Percentiles rank a stretch among this genome's conserved stretches.
These are phyloP conservation scores for Micromonas pusilla DNA, from an alignment of 139 green algal genomes.

Conservation along the genomic window DNA sequence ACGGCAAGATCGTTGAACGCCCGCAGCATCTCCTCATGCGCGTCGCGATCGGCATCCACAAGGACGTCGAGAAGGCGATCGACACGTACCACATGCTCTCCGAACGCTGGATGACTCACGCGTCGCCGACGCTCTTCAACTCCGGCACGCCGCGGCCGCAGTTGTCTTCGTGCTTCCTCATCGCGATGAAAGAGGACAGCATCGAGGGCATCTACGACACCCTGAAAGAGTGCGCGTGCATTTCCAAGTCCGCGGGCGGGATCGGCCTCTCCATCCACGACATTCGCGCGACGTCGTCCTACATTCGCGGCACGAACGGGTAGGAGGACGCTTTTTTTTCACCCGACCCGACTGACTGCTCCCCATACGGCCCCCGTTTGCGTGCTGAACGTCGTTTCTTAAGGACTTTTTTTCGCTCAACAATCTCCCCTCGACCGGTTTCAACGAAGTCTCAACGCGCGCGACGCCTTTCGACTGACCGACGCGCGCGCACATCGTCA, in stretches of 20 bases:
- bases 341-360: too few relatives aligned
- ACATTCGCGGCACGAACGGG: conserved; percentile 99
- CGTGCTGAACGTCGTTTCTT: too few relatives aligned
- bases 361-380: too few relatives aligned
- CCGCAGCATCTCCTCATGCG: conserved; percentile 99
- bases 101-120: conserved; percentile 74
- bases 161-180: conserved; percentile 92
- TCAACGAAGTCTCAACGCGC: too few relatives aligned
- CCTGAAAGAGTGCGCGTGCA: conserved; percentile 97
- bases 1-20: conserved; percentile 87
- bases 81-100: conserved; percentile 48
- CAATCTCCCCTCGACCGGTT: too few relatives aligned
- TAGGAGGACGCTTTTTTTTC: too few relatives aligned
- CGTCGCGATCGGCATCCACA: conserved; percentile 91
- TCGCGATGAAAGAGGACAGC: conserved; percentile 86
- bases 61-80: conserved; percentile 64
- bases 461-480: too few relatives aligned
- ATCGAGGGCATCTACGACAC: conserved; percentile 99
- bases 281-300: conserved; percentile 81
- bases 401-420: too few relatives aligned
- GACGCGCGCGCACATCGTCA: too few relatives aligned
- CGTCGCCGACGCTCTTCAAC: conserved; percentile 98
- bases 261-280: conserved; percentile 96
- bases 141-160: conserved; percentile 78
- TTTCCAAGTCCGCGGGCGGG: conserved; percentile 90